Percentiles rank a stretch among this genome's conserved stretches.
phyloP scores from a whole-genome alignment of 116 monocot species.

The Phalaenopsis hybrid region DNA sequence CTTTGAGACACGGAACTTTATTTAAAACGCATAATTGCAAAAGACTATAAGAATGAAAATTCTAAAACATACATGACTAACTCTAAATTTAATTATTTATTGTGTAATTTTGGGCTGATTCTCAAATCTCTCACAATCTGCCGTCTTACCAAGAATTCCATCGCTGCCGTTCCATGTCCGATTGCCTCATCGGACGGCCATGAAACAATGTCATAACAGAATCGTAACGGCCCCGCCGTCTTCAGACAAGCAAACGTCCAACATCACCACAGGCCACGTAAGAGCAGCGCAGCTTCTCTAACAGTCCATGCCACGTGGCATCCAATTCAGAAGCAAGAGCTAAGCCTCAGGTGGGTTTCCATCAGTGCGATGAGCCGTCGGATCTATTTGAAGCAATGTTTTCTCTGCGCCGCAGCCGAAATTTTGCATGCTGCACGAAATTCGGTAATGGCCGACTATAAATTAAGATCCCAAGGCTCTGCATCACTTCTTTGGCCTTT shows the following conservation, averaged over 20 bases:
- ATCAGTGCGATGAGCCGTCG: background rate
- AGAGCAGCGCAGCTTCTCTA: background rate
- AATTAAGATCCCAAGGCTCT: background rate
- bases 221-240: slow-evolving; percentile 3
- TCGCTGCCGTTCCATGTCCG: background rate
- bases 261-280: background rate
- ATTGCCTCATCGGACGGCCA: background rate
- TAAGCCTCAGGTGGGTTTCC: background rate
- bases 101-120: no score
- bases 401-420: background rate
- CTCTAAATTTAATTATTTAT: no score
- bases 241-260: no score
- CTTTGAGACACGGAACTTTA: no score
- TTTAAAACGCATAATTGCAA: no score
- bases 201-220: background rate
- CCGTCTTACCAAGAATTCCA: background rate
- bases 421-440: background rate
- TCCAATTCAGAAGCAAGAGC: background rate
- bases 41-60: no score
- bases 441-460: background rate
- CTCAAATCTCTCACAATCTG: no score
- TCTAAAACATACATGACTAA: no score
- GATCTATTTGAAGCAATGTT: background rate
- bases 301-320: background rate
- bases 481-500: background rate